These are phyloP conservation scores for Ramaria sp. DNA, from an alignment of 768 basidiomycete species.

Conservation along the genomic window DNA sequence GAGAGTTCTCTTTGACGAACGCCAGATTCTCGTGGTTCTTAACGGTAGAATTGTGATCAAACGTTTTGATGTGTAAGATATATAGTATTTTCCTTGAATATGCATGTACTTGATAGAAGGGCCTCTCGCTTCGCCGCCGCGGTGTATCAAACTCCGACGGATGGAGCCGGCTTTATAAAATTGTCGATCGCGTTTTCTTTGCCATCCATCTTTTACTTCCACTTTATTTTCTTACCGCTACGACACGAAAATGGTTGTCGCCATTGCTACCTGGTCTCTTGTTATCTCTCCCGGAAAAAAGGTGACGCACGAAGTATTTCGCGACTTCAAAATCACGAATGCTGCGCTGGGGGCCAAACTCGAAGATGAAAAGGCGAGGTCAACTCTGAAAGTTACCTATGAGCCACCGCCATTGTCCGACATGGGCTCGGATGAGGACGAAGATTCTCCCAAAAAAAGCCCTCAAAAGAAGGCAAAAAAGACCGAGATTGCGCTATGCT, in stretches of 20 bases:
- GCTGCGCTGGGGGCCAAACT: conserved; percentile 69
- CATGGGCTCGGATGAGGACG: conserved; percentile 31
- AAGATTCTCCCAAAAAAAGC: conserved; percentile 17
- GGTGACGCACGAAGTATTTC: conserved; percentile 45
- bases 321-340: conserved; percentile 73
- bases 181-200: conserved; percentile 1
- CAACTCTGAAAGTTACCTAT: conserved; percentile 59
- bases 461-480: conserved; percentile 10
- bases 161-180: conserved; percentile 1
- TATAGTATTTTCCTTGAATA: not conserved
- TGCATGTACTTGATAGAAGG: not conserved
- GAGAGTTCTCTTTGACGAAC: conserved; percentile 8
- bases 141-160: not conserved
- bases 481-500: conserved; percentile 54
- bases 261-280: conserved; percentile 58
- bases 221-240: not conserved
- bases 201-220: not conserved
- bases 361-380: conserved; percentile 45
- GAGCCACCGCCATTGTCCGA: conserved; percentile 25
- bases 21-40: conserved; percentile 4
- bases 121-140: not conserved
- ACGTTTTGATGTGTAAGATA: conserved; percentile 7
- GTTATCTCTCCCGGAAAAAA: conserved; percentile 46
- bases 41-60: conserved; percentile 5
- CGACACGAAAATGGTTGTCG: conserved; percentile 34